Percentiles rank a stretch among this genome's conserved stretches.
phyloP scores from a whole-genome alignment of 106 monocot species.

The Dendrobium huoshanense region DNA sequence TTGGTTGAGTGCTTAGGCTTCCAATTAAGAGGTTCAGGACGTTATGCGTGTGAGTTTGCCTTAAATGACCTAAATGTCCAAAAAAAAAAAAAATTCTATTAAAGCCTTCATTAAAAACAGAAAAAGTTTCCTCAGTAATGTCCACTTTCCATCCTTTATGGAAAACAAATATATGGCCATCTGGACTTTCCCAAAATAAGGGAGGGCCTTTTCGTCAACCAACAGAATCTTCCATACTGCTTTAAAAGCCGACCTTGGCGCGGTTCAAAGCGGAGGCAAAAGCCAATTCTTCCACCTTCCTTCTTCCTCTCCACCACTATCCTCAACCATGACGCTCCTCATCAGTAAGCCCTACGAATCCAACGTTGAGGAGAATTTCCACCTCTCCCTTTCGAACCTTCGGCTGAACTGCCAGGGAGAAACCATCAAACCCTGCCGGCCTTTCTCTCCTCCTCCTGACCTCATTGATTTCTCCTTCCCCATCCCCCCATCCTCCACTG shows the following conservation, averaged over 20 bases:
- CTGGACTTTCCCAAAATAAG: too few relatives aligned
- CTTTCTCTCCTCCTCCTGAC: neutral
- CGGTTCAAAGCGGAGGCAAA: neutral
- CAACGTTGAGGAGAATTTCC: neutral
- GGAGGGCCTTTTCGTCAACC: too few relatives aligned
- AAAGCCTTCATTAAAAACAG: too few relatives aligned
- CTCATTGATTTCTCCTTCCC: conserved; percentile 6
- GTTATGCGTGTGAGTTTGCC: too few relatives aligned
- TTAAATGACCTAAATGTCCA: too few relatives aligned
- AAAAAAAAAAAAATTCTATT: too few relatives aligned
- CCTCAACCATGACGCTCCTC: neutral
- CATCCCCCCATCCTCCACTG: neutral
- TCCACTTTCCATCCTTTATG: too few relatives aligned
- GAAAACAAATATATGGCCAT: too few relatives aligned
- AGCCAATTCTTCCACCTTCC: neutral
- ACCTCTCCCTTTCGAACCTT: neutral
- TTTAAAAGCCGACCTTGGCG: neutral
- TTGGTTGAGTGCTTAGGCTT: too few relatives aligned
- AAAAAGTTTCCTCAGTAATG: too few relatives aligned
- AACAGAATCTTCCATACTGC: too few relatives aligned
- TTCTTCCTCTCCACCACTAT: neutral
- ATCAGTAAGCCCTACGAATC: neutral
- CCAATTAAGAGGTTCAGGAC: too few relatives aligned
- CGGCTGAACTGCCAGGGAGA: neutral
- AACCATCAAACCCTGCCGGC: neutral